Evolutionary conservation across 306 rosid genomes (phyloP).

Genomic region (Vicia faba): DNA sequence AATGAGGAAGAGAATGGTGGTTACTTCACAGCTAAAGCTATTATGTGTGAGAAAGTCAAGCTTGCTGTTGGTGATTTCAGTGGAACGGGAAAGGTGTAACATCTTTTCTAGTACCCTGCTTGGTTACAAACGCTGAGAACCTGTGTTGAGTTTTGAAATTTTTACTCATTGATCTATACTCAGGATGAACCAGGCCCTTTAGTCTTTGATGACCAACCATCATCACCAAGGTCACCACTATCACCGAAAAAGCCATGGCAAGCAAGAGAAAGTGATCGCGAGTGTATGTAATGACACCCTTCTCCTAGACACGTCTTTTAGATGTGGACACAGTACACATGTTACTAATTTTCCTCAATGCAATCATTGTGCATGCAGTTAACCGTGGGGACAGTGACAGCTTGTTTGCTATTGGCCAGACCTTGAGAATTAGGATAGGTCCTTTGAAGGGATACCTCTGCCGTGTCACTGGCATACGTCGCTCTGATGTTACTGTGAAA

Average conservation of each 20-base stretch:
- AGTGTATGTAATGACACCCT: slow-evolving; percentile 53
- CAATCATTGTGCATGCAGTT: slow-evolving; percentile 57
- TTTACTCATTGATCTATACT: slow-evolving; percentile 31
- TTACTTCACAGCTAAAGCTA: slow-evolving; percentile 75
- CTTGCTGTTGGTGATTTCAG: slow-evolving; percentile 43
- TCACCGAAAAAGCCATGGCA: slow-evolving; percentile 86
- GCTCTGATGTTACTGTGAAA: slow-evolving; percentile 88
- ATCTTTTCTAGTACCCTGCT: slow-evolving; percentile 16
- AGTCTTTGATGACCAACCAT: slow-evolving; percentile 63
- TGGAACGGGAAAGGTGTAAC: slow-evolving; percentile 65
- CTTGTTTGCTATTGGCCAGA: slow-evolving; percentile 85
- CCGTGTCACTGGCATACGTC: slow-evolving; percentile 86
- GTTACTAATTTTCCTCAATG: slow-evolving; percentile 31
- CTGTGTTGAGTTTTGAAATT: slow-evolving; percentile 22
- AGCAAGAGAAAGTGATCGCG: slow-evolving; percentile 59
- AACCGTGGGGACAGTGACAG: slow-evolving; percentile 63
- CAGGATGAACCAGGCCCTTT: slow-evolving; percentile 70
- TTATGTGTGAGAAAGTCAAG: slow-evolving; percentile 82
- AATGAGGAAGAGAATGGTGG: slow-evolving; percentile 74
- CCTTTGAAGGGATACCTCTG: slow-evolving; percentile 97
- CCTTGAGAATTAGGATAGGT: slow-evolving; percentile 91
- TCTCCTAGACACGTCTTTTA: slow-evolving; percentile 30
- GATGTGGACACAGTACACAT: slow-evolving; percentile 28
- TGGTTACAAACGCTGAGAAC: slow-evolving; percentile 10
- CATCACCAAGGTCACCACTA: slow-evolving; percentile 87